Evolutionary conservation across 257 asterid species (phyloP).

Genomic region (Anisodus tanguticus): DNA sequence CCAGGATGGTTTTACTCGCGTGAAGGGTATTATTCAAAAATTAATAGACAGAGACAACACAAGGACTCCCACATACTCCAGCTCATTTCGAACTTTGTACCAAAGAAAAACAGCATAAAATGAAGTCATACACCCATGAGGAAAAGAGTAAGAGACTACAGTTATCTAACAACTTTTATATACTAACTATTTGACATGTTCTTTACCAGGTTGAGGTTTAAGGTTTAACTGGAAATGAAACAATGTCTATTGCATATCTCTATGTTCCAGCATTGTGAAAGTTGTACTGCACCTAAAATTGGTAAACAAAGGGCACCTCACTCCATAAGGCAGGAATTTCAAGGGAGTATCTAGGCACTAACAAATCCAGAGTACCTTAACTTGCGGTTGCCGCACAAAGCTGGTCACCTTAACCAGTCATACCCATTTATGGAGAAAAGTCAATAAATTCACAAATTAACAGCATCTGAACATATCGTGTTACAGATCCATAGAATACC

Average conservation of each 20-base stretch:
- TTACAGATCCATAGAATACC: not conserved
- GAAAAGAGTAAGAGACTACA: not conserved
- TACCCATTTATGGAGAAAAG: too few relatives aligned
- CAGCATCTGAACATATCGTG: not conserved
- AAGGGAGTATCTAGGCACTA: not conserved
- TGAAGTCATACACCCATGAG: not conserved
- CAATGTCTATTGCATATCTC: not conserved
- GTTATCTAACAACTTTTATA: not conserved
- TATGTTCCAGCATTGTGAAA: not conserved
- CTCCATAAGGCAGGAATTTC: slow-evolving; percentile 19
- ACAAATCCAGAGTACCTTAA: too few relatives aligned
- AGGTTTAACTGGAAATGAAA: not conserved
- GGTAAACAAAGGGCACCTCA: slow-evolving; percentile 18
- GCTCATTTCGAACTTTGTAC: slow-evolving; percentile 10
- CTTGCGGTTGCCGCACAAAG: too few relatives aligned
- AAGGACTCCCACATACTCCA: slow-evolving; percentile 19
- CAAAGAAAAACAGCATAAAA: slow-evolving; percentile 19
- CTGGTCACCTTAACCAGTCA: too few relatives aligned
- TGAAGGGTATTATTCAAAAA: not conserved
- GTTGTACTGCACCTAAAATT: not conserved
- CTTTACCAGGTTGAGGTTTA: not conserved
- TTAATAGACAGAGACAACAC: not conserved
- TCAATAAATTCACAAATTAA: not conserved
- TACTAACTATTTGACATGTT: slow-evolving; percentile 14
- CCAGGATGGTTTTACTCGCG: not conserved